Conservation (phyloP, 257 asterid species). For the Capsicum baccatum region DNA sequence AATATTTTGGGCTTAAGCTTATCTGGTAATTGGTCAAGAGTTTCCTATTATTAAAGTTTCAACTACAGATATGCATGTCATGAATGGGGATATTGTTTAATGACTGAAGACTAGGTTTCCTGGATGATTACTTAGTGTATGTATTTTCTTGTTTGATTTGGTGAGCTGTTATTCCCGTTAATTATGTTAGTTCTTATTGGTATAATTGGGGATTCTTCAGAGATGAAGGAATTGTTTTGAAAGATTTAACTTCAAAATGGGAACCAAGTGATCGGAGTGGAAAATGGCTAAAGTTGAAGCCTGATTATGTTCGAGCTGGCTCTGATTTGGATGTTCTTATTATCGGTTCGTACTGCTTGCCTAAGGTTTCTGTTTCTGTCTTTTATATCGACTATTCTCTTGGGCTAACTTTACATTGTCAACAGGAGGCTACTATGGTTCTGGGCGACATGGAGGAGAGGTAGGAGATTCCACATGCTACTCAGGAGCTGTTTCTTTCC, state of each 20-base stretch:
- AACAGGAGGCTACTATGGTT: slow-evolving; percentile 97
- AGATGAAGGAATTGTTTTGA: slow-evolving; percentile 91
- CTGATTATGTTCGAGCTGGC: slow-evolving; percentile 91
- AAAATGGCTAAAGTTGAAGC: slow-evolving; percentile 96
- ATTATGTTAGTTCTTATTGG: slow-evolving; percentile 30
- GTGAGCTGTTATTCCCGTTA: slow-evolving; percentile 31
- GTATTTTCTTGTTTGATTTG: slow-evolving; percentile 31
- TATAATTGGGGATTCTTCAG: slow-evolving; percentile 44
- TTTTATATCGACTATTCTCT: slow-evolving; percentile 10
- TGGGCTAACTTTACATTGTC: slow-evolving; percentile 33
- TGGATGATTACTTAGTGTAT: slow-evolving; percentile 34
- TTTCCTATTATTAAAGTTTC: not conserved
- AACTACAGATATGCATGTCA: not conserved
- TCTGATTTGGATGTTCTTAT: slow-evolving; percentile 91
- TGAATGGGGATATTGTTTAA: not conserved
- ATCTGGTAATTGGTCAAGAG: not conserved
- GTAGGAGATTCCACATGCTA: slow-evolving; percentile 44
- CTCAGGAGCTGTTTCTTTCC: not conserved
- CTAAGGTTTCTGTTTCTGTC: slow-evolving; percentile 27
- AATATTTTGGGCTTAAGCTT: not conserved
- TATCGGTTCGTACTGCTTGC: slow-evolving; percentile 61
- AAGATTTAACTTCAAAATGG: slow-evolving; percentile 96
- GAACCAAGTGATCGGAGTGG: slow-evolving; percentile 98
- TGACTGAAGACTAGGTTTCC: slow-evolving; percentile 1
- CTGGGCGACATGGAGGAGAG: slow-evolving; percentile 99